These are phyloP conservation scores for Lophiotrema nucula DNA, from an alignment of 495 filamentous ascomycete genomes.

Conservation along the genomic window DNA sequence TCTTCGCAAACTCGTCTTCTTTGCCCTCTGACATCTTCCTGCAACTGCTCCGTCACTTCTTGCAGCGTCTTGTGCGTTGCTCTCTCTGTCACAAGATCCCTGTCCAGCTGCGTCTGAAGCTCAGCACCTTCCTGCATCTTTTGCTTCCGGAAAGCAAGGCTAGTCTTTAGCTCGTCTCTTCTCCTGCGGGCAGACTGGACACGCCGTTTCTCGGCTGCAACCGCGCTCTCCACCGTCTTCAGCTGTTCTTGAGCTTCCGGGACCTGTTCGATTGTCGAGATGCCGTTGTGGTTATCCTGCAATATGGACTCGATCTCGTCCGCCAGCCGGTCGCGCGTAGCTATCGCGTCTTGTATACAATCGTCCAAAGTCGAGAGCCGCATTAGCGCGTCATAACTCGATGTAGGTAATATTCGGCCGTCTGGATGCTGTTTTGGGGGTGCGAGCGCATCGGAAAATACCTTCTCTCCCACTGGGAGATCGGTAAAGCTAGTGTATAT, in stretches of 20 bases:
- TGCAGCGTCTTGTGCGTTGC: constrained; percentile 58
- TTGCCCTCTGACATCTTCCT: constrained; percentile 70
- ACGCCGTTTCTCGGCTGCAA: constrained; percentile 61
- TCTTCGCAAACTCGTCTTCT: constrained; percentile 84
- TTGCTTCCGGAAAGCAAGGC: constrained; percentile 61
- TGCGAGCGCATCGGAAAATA: constrained; percentile 36
- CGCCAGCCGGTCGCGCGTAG: constrained; percentile 70
- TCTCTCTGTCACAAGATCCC: constrained; percentile 49
- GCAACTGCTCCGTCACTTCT: constrained; percentile 54
- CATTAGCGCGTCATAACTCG: constrained; percentile 90
- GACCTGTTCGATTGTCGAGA: constrained; percentile 50
- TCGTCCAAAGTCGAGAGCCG: constrained; percentile 83
- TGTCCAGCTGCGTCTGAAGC: constrained; percentile 56
- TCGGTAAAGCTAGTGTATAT: constrained; percentile 75
- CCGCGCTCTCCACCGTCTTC: constrained; percentile 56
- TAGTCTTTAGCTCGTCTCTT: constrained; percentile 61
- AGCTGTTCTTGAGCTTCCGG: constrained; percentile 65
- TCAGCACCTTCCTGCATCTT: constrained; percentile 64
- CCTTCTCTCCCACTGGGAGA: constrained; percentile 46
- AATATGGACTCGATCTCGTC: constrained; percentile 76
- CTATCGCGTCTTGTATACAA: constrained; percentile 86
- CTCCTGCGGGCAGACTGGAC: constrained; percentile 60
- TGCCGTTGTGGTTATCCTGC: constrained; percentile 48
- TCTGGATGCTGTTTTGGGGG: constrained; percentile 46
- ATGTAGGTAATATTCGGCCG: constrained; percentile 54